A percentile compares a stretch with the other conserved stretches of the same genome.
Evolutionary conservation across 2,329 filamentous ascomycete genomes (phyloP).

Genomic region (Ascochyta rabiei): DNA sequence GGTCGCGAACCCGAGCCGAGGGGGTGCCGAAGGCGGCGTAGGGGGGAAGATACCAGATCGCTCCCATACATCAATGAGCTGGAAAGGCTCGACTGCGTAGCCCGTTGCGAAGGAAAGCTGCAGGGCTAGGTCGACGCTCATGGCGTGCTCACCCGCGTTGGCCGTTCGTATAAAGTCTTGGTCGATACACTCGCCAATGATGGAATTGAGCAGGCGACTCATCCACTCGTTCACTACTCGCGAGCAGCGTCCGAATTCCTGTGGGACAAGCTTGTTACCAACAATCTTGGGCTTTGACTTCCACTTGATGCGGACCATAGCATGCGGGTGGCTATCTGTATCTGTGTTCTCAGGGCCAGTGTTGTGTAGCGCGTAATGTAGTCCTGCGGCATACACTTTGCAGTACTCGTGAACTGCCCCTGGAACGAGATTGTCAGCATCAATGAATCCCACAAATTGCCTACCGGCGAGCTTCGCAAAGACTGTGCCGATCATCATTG

Average conservation of each 20-base stretch:
- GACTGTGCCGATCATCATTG: conserved; percentile 21
- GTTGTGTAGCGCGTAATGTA: conserved; percentile 11
- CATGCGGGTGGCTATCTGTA: neutral
- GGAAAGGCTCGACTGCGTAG: conserved; percentile 26
- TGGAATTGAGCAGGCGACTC: conserved; percentile 8
- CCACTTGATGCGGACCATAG: conserved; percentile 29
- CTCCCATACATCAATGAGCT: conserved; percentile 20
- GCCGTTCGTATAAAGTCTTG: conserved; percentile 10
- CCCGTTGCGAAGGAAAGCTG: conserved; percentile 21
- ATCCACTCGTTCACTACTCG: conserved; percentile 24
- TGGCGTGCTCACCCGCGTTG: conserved; percentile 28
- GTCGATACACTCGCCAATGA: neutral
- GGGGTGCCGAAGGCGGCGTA: neutral
- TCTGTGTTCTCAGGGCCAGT: neutral
- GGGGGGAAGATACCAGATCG: neutral
- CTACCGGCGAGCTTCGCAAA: conserved; percentile 17
- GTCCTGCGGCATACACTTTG: conserved; percentile 23
- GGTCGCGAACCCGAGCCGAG: neutral
- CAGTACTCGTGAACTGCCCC: conserved; percentile 27
- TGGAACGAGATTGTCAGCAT: conserved; percentile 25
- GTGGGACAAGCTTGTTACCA: conserved; percentile 12
- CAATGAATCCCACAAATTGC: conserved; percentile 21
- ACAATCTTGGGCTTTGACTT: conserved; percentile 24
- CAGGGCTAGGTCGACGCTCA: conserved; percentile 20
- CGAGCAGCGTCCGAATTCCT: conserved; percentile 21